These are phyloP conservation scores for Phlebiopsis flavidoalba DNA, from an alignment of 768 basidiomycete genomes.

Conservation along the genomic window DNA sequence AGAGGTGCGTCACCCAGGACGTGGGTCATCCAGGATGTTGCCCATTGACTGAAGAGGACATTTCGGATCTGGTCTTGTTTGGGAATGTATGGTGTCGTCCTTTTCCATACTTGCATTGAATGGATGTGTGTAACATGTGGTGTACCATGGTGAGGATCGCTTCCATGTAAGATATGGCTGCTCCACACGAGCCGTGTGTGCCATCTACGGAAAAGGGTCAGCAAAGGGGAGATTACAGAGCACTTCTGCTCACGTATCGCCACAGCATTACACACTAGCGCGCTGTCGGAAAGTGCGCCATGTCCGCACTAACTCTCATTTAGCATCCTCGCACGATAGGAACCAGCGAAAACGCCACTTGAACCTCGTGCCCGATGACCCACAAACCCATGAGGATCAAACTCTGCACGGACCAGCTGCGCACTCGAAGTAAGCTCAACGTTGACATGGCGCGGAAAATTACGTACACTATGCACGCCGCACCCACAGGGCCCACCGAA, in stretches of 20 bases:
- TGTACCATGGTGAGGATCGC: constrained; percentile 8
- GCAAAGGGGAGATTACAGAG: background rate
- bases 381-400: constrained; percentile 55
- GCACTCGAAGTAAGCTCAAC: background rate
- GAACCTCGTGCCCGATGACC: constrained; percentile 64
- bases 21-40: constrained; percentile 1
- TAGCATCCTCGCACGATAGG: background rate
- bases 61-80: constrained; percentile 9
- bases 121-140: no score
- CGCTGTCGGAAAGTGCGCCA: constrained; percentile 41
- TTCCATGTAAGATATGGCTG: constrained; percentile 28
- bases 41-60: background rate
- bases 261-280: constrained; percentile 42
- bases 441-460: background rate
- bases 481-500: background rate
- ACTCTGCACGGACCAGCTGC: constrained; percentile 53
- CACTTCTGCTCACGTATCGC: constrained; percentile 33
- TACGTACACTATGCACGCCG: background rate
- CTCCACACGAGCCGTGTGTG: constrained; percentile 9
- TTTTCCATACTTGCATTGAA: constrained; percentile 7
- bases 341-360: background rate
- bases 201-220: background rate
- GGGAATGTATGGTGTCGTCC: constrained; percentile 11
- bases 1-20: constrained; percentile 13
- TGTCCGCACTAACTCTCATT: constrained; percentile 38